phyloP scores from a whole-genome alignment of 208 protist genomes.

The Crithidia bombi region DNA sequence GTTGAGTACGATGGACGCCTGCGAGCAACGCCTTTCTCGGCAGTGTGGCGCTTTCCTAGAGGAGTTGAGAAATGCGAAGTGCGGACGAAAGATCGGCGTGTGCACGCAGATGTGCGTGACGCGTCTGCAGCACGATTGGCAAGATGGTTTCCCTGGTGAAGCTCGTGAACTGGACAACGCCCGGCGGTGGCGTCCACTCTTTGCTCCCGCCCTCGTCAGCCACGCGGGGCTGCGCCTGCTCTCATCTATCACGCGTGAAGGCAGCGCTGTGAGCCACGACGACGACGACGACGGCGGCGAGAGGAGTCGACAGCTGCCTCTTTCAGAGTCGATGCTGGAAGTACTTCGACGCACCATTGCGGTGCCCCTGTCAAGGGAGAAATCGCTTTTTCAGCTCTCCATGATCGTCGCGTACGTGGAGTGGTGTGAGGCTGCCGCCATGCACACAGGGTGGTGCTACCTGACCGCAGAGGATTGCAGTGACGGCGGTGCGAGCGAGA shows the following conservation, averaged over 20 bases:
- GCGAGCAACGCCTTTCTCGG: conserved; percentile 15
- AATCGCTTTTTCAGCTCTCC: conserved; percentile 21
- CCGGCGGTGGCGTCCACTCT: conserved; percentile 1
- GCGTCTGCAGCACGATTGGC: neutral
- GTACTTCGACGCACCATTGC: conserved; percentile 8
- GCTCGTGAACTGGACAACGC: neutral
- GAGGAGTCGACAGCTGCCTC: neutral
- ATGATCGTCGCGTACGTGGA: conserved; percentile 8
- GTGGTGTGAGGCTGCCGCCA: conserved; percentile 29
- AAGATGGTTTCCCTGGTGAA: too few relatives aligned
- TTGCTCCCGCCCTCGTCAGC: neutral
- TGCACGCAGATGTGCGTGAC: neutral
- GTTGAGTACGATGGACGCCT: neutral
- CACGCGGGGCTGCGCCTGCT: conserved; percentile 6
- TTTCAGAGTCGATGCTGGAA: conserved; percentile 8
- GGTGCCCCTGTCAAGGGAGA: conserved; percentile 12
- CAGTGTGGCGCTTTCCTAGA: neutral
- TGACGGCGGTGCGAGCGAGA: neutral
- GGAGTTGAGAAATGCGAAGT: neutral
- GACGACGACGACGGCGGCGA: neutral
- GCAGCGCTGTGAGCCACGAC: neutral
- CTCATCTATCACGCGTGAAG: neutral
- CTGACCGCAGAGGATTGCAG: conserved; percentile 11
- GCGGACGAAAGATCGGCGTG: neutral
- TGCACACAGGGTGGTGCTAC: conserved; percentile 21